Percentiles rank a stretch among this genome's conserved stretches.
phyloP scores from a whole-genome alignment of 495 filamentous ascomycete genomes.

The Talaromyces borbonicus region DNA sequence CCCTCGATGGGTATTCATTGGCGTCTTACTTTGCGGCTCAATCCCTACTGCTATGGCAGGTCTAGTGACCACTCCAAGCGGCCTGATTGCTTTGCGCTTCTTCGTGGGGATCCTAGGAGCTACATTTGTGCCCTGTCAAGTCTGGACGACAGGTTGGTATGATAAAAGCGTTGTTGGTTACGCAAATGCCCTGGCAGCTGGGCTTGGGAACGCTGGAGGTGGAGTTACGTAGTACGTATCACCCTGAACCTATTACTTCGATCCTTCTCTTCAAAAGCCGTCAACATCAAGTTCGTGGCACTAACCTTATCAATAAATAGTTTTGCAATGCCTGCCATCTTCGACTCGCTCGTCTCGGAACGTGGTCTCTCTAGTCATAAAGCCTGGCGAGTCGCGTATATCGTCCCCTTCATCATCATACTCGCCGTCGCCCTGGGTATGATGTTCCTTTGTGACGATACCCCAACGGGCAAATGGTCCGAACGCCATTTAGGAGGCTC shows the following conservation, averaged over 20 bases:
- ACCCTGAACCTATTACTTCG: too few species aligned
- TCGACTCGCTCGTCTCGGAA: slow-evolving; percentile 60
- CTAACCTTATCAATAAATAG: too few species aligned
- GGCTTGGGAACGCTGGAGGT: slow-evolving; percentile 84
- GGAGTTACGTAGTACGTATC: slow-evolving; percentile 56
- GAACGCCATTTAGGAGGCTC: slow-evolving; percentile 42
- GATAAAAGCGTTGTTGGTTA: slow-evolving; percentile 93
- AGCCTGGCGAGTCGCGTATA: slow-evolving; percentile 78
- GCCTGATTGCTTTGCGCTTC: slow-evolving; percentile 73
- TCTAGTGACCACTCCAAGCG: slow-evolving; percentile 54
- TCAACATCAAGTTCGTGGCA: too few species aligned
- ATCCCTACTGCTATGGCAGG: slow-evolving; percentile 82
- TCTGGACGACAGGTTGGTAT: slow-evolving; percentile 93
- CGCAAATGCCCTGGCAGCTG: slow-evolving; percentile 78
- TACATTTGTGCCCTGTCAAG: slow-evolving; percentile 88
- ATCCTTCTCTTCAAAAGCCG: too few species aligned
- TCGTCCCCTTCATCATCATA: slow-evolving; percentile 76
- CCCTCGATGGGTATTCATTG: slow-evolving; percentile 71
- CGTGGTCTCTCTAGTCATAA: slow-evolving; percentile 50
- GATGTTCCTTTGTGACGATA: slow-evolving; percentile 71
- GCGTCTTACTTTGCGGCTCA: slow-evolving; percentile 60
- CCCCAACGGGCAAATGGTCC: slow-evolving; percentile 73
- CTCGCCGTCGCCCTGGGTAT: slow-evolving; percentile 53
- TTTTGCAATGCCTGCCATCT: slow-evolving; percentile 92
- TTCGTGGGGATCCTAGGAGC: slow-evolving; percentile 91